Conservation (phyloP, 2,329 filamentous ascomycete species). For the Mollisiaceae sp. region DNA sequence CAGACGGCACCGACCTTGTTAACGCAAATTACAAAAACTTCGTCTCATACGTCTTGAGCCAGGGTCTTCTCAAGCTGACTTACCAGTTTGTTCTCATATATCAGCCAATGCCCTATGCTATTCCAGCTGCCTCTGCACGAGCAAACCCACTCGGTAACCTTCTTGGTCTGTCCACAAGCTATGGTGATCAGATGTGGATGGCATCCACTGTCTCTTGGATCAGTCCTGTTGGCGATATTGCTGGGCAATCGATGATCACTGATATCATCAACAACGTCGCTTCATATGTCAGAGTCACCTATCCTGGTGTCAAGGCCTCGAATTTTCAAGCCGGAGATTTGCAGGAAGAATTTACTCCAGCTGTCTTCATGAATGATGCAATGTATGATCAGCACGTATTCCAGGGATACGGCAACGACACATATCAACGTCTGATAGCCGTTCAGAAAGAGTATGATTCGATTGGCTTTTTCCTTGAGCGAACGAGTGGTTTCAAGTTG, state of each 20-base stretch:
- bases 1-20: slow-evolving; percentile 43
- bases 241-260: slow-evolving; percentile 21
- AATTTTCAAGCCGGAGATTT: slow-evolving; percentile 29
- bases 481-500: slow-evolving; percentile 39
- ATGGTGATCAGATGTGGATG: slow-evolving; percentile 43
- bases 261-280: slow-evolving; percentile 29
- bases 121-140: slow-evolving; percentile 34
- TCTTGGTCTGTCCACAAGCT: slow-evolving; percentile 35
- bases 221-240: slow-evolving; percentile 30
- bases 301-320: slow-evolving; percentile 31
- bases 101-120: slow-evolving; percentile 41
- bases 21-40: slow-evolving; percentile 43
- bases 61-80: slow-evolving; percentile 33
- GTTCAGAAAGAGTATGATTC: slow-evolving; percentile 44
- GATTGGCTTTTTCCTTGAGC: slow-evolving; percentile 37
- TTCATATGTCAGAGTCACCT: slow-evolving; percentile 23
- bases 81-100: slow-evolving; percentile 42
- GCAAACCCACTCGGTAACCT: slow-evolving; percentile 34
- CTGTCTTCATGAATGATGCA: slow-evolving; percentile 46
- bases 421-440: slow-evolving; percentile 41
- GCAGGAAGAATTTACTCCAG: slow-evolving; percentile 36
- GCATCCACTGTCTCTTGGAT: slow-evolving; percentile 42
- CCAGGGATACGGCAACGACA: slow-evolving; percentile 37
- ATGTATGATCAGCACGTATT: slow-evolving; percentile 39
- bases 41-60: slow-evolving; percentile 32